phyloP scores from a whole-genome alignment of 768 basidiomycete genomes.

The Ramaria rubella region DNA sequence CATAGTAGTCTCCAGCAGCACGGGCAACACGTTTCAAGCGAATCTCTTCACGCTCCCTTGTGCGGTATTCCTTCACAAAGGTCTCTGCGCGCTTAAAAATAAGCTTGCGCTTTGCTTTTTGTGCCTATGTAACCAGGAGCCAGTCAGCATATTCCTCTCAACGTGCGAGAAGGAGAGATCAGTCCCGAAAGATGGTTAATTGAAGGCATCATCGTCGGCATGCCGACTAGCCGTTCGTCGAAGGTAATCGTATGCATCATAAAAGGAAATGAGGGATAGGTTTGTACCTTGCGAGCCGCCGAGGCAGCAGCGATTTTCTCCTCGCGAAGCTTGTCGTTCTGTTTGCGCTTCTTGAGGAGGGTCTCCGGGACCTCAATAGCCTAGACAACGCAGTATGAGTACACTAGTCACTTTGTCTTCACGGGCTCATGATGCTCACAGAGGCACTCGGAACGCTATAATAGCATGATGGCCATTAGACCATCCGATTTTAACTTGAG shows the following conservation, averaged over 20 bases:
- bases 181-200: constrained; percentile 97
- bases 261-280: constrained; percentile 9
- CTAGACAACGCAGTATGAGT: constrained; percentile 31
- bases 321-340: constrained; percentile 93
- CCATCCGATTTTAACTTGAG: background rate
- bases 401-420: constrained; percentile 9
- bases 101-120: constrained; percentile 89
- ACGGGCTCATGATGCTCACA: constrained; percentile 28
- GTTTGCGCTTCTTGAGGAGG: constrained; percentile 98
- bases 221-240: constrained; percentile 70
- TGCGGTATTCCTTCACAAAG: constrained; percentile 94
- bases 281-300: constrained; percentile 81
- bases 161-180: constrained; percentile 29
- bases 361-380: constrained; percentile 98
- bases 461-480: background rate
- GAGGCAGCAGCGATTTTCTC: constrained; percentile 79
- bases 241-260: constrained; percentile 82
- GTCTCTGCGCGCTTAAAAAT: constrained; percentile 99
- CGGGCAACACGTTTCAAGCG: constrained; percentile 91
- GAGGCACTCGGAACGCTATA: constrained; percentile 41
- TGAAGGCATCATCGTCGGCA: constrained; percentile 66
- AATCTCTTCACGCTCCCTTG: constrained; percentile 93
- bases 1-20: constrained; percentile 92
- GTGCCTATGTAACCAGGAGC: constrained; percentile 45
- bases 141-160: constrained; percentile 14